A percentile compares a stretch with the other conserved stretches of the same genome.
These are phyloP conservation scores for Amanita rubescens DNA, from an alignment of 768 basidiomycete species.

Conservation along the genomic window DNA sequence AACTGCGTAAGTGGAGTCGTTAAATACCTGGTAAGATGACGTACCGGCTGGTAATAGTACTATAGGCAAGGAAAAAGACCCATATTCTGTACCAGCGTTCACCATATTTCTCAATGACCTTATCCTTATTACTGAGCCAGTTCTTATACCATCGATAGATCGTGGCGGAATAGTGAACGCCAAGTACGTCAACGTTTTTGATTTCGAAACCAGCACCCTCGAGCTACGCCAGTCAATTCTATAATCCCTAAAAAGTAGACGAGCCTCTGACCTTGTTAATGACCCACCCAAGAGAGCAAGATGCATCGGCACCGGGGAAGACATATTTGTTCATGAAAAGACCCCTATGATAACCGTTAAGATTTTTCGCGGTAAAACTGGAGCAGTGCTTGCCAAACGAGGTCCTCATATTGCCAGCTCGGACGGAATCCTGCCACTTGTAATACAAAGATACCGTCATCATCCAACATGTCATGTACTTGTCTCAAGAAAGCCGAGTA, in stretches of 20 bases:
- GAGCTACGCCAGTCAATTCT: conserved; percentile 37
- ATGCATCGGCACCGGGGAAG: conserved; percentile 98
- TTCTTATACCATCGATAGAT: conserved; percentile 93
- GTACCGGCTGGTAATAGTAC: conserved; percentile 73
- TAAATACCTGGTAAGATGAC: conserved; percentile 14
- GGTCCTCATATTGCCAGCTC: conserved; percentile 97
- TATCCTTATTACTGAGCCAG: conserved; percentile 92
- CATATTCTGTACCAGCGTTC: conserved; percentile 93
- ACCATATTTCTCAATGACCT: conserved; percentile 84
- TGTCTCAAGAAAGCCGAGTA: conserved; percentile 86
- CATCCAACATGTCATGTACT: conserved; percentile 88
- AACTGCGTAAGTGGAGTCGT: neutral
- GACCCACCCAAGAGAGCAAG: conserved; percentile 94
- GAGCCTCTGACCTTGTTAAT: conserved; percentile 40
- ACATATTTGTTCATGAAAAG: conserved; percentile 98
- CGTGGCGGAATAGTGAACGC: conserved; percentile 94
- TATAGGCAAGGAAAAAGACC: conserved; percentile 95
- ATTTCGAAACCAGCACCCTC: conserved; percentile 94
- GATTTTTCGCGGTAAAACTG: neutral
- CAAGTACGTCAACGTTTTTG: conserved; percentile 93
- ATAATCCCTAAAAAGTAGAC: neutral
- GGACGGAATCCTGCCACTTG: conserved; percentile 98
- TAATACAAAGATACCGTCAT: conserved; percentile 90
- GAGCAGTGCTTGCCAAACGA: conserved; percentile 65
- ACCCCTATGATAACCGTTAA: conserved; percentile 38